Percentiles rank a stretch among this genome's conserved stretches.
These are phyloP conservation scores for Zoysia matrella DNA, from an alignment of 202 grass and related monocot genomes.

Conservation along the genomic window DNA sequence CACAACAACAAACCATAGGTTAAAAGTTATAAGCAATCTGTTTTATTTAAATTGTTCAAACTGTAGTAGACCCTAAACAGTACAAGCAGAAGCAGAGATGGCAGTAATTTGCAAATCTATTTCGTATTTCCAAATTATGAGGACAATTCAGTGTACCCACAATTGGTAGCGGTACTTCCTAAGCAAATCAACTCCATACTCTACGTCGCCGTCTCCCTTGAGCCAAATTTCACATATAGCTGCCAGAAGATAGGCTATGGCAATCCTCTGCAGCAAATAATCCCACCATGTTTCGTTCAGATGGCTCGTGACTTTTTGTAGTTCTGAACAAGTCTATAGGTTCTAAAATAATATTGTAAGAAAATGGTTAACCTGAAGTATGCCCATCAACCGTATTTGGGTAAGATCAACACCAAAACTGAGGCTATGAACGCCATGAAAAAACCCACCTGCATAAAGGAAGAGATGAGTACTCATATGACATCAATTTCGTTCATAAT, in stretches of 20 bases:
- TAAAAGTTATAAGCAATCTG: not conserved
- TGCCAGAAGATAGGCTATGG: constrained; percentile 82
- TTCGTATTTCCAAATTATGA: not conserved
- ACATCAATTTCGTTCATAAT: no score
- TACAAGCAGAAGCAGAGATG: not conserved
- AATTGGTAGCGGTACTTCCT: constrained; percentile 82
- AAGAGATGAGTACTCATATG: not conserved
- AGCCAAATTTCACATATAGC: constrained; percentile 10
- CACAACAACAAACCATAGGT: not conserved
- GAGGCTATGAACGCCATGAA: no score
- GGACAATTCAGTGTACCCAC: constrained; percentile 55
- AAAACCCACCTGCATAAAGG: constrained; percentile 54
- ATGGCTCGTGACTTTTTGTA: not conserved
- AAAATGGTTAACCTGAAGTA: constrained; percentile 33
- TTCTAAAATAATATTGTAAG: constrained; percentile 25
- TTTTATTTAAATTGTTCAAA: not conserved
- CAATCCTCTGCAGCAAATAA: constrained; percentile 80
- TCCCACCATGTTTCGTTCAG: not conserved
- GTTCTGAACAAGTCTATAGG: not conserved
- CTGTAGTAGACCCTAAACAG: not conserved
- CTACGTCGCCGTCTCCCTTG: not conserved
- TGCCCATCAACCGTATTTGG: no score
- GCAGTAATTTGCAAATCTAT: not conserved
- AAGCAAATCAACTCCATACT: constrained; percentile 69
- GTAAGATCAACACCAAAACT: no score